These are phyloP conservation scores for Epichloe aotearoae DNA, from an alignment of 2,329 filamentous ascomycete genomes.

Conservation along the genomic window DNA sequence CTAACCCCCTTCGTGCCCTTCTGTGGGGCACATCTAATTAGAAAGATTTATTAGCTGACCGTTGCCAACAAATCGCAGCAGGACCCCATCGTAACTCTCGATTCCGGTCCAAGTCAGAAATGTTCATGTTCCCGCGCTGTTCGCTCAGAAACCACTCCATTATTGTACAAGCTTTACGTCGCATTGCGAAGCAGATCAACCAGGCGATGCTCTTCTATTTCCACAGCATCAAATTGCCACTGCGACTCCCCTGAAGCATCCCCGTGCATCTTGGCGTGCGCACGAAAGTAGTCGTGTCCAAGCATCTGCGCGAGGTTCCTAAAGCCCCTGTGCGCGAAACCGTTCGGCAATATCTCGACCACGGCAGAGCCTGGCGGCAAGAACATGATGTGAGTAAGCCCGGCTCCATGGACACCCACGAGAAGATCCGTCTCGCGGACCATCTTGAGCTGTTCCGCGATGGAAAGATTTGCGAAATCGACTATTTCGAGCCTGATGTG, in stretches of 20 bases:
- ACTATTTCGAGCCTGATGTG: slow-evolving; percentile 19
- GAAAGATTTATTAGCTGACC: too few relatives aligned
- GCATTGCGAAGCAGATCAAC: background rate
- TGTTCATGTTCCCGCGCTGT: too few relatives aligned
- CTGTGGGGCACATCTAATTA: too few relatives aligned
- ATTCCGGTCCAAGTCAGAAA: too few relatives aligned
- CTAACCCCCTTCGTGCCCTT: background rate
- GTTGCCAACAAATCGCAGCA: too few relatives aligned
- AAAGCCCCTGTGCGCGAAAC: slow-evolving; percentile 16
- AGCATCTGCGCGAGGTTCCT: slow-evolving; percentile 26
- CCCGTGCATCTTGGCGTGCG: slow-evolving; percentile 15
- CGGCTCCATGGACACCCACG: slow-evolving; percentile 30
- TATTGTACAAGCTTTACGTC: background rate
- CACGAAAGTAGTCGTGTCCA: slow-evolving; percentile 23
- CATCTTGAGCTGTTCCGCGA: slow-evolving; percentile 22
- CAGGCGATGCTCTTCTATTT: background rate
- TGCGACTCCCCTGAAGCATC: background rate
- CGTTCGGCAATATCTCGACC: slow-evolving; percentile 28
- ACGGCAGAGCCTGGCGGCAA: slow-evolving; percentile 20
- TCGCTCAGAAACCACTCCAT: background rate
- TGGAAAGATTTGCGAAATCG: slow-evolving; percentile 25
- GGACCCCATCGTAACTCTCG: too few relatives aligned
- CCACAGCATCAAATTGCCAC: slow-evolving; percentile 2
- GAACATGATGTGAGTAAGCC: slow-evolving; percentile 29
- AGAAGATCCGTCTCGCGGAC: slow-evolving; percentile 26